Evolutionary conservation across 2,329 filamentous ascomycete species (phyloP).

Genomic region (Ascochyta rabiei): DNA sequence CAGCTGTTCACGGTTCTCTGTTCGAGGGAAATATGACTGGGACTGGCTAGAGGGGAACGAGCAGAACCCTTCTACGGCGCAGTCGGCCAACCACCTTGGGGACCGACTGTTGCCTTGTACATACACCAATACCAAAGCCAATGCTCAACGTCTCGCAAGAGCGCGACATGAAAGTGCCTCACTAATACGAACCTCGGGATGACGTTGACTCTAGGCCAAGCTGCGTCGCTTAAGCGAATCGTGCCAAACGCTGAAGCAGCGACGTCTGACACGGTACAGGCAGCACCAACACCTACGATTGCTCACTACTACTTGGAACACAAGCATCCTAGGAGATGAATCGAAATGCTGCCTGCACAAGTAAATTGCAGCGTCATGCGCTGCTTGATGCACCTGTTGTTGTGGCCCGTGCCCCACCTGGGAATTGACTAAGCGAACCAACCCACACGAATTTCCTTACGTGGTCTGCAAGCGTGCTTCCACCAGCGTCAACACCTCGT

Average conservation of each 20-base stretch:
- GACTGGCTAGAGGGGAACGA: slow-evolving; percentile 7
- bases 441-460: slow-evolving; percentile 25
- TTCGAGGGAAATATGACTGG: background rate
- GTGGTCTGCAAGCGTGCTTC: slow-evolving; percentile 20
- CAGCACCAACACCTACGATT: background rate
- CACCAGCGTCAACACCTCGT: slow-evolving; percentile 40
- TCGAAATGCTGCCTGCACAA: background rate
- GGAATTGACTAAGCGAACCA: slow-evolving; percentile 39
- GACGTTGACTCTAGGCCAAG: slow-evolving; percentile 24
- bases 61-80: slow-evolving; percentile 12
- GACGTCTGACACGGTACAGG: slow-evolving; percentile 6
- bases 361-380: slow-evolving; percentile 20
- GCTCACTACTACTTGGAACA: background rate
- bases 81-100: slow-evolving; percentile 16
- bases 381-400: background rate
- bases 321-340: background rate
- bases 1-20: slow-evolving; percentile 11
- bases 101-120: slow-evolving; percentile 26
- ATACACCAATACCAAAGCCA: slow-evolving; percentile 28
- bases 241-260: slow-evolving; percentile 12
- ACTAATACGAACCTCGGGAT: slow-evolving; percentile 21
- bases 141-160: slow-evolving; percentile 19
- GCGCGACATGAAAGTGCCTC: slow-evolving; percentile 9
- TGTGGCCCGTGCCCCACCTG: slow-evolving; percentile 13
- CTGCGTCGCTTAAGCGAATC: slow-evolving; percentile 15